Conservation (phyloP, 2,329 filamentous ascomycete species). For the Tothia fuscella region DNA sequence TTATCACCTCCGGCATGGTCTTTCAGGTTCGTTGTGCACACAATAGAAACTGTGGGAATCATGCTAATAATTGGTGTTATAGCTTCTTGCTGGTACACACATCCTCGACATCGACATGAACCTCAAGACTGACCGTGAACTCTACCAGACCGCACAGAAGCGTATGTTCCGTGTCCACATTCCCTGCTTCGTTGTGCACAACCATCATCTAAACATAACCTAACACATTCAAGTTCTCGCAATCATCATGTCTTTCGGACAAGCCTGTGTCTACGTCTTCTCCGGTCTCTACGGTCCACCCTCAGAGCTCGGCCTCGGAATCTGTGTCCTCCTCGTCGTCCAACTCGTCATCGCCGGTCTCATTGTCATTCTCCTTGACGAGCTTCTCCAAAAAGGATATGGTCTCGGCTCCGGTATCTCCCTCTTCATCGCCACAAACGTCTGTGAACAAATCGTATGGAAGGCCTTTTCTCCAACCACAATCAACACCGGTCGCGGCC, state of each 20-base stretch:
- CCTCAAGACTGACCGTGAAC: constrained; percentile 98
- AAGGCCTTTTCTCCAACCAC: constrained; percentile 99
- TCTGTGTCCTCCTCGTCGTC: constrained; percentile 95
- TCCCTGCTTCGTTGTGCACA: neutral
- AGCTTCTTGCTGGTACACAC: constrained; percentile 97
- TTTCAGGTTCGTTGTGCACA: no score
- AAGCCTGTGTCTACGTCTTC: constrained; percentile 96
- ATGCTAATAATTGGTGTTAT: constrained; percentile 27
- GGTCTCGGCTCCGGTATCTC: constrained; percentile 8
- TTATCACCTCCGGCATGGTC: constrained; percentile 99
- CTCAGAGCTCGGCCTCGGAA: constrained; percentile 90
- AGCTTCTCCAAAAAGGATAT: constrained; percentile 98
- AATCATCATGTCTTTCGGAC: no score
- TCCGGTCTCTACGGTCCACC: constrained; percentile 96
- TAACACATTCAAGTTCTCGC: constrained; percentile 49
- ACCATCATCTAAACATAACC: neutral
- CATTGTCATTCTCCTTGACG: constrained; percentile 97
- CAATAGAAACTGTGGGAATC: constrained; percentile 20
- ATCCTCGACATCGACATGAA: constrained; percentile 99
- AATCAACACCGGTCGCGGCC: constrained; percentile 97
- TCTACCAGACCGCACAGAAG: constrained; percentile 99
- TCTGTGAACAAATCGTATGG: constrained; percentile 99
- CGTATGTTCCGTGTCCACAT: constrained; percentile 20
- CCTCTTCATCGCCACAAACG: constrained; percentile 72
- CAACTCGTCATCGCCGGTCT: constrained; percentile 95